These are phyloP conservation scores for Cutaneotrichosporon cavernicola DNA, from an alignment of 1,284 basidiomycete species.

Conservation along the genomic window DNA sequence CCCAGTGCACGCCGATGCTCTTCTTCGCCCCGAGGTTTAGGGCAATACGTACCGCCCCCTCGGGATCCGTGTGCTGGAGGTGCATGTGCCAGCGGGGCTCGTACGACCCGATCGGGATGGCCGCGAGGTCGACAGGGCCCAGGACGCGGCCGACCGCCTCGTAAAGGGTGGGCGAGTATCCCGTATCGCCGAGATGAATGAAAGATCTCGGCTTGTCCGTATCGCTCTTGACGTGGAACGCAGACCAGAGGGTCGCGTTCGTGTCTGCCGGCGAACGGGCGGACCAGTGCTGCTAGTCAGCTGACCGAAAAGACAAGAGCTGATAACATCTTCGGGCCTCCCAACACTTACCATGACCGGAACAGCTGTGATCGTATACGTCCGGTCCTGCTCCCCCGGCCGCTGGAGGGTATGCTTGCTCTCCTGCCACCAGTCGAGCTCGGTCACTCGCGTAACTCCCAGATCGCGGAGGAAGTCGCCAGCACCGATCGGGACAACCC, in stretches of 20 bases:
- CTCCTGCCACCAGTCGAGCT: slow-evolving; percentile 53
- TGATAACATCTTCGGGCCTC: too few relatives aligned
- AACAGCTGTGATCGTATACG: slow-evolving; percentile 46
- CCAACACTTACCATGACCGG: slow-evolving; percentile 36
- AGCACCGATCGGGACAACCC: slow-evolving; percentile 49
- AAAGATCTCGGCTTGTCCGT: slow-evolving; percentile 41
- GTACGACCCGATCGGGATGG: slow-evolving; percentile 56
- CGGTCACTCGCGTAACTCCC: slow-evolving; percentile 48
- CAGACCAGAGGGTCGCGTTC: slow-evolving; percentile 55
- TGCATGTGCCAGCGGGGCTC: slow-evolving; percentile 53
- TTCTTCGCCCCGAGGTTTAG: slow-evolving; percentile 45
- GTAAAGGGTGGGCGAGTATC: slow-evolving; percentile 54
- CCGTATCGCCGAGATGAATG: slow-evolving; percentile 55
- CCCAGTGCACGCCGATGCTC: slow-evolving; percentile 55
- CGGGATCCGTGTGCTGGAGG: slow-evolving; percentile 53
- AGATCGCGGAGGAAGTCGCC: slow-evolving; percentile 42
- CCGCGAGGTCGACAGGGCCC: slow-evolving; percentile 54
- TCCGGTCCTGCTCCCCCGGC: slow-evolving; percentile 31
- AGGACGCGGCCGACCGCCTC: slow-evolving; percentile 53
- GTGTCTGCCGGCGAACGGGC: slow-evolving; percentile 55
- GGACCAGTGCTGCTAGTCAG: slow-evolving; percentile 52
- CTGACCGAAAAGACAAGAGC: background rate
- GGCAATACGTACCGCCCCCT: slow-evolving; percentile 53
- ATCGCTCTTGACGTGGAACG: slow-evolving; percentile 47
- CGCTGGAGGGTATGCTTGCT: slow-evolving; percentile 33